Evolutionary conservation across 805 yeast genomes (phyloP).

Genomic region (Candida jianshihensis): DNA sequence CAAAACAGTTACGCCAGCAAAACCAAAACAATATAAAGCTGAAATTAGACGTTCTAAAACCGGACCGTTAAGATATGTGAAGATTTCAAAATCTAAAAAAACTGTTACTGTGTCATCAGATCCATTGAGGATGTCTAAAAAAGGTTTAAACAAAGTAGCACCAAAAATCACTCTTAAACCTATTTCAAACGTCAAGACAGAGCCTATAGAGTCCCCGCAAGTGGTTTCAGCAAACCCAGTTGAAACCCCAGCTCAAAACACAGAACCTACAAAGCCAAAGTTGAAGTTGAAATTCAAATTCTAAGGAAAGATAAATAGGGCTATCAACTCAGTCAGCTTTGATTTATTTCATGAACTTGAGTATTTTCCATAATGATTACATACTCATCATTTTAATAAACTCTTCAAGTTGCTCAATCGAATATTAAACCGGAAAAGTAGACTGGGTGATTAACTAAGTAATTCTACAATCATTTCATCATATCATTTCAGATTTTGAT

Average conservation of each 20-base stretch:
- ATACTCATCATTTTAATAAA: no score
- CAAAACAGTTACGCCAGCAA: background rate
- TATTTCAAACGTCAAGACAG: background rate
- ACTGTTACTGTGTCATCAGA: slow-evolving; percentile 34
- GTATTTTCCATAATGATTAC: no score
- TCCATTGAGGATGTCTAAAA: slow-evolving; percentile 27
- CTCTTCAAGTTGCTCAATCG: no score
- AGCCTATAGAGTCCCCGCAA: background rate
- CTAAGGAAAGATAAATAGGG: no score
- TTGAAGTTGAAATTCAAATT: slow-evolving; percentile 13
- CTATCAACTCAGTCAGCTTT: no score
- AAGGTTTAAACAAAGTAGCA: slow-evolving; percentile 3
- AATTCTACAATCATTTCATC: no score
- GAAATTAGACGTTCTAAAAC: slow-evolving; percentile 14
- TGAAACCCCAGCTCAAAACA: background rate
- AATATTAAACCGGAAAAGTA: no score
- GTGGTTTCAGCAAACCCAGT: background rate
- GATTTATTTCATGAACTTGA: background rate
- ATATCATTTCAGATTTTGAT: no score
- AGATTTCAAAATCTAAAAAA: slow-evolving; percentile 28
- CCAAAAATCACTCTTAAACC: slow-evolving; percentile 1
- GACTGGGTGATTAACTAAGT: no score
- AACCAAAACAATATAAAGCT: slow-evolving; percentile 9
- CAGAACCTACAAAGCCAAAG: slow-evolving; percentile 5
- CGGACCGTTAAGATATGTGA: slow-evolving; percentile 36